Conservation (phyloP, 106 monocot genomes). For the Platanthera guangdongensis region DNA sequence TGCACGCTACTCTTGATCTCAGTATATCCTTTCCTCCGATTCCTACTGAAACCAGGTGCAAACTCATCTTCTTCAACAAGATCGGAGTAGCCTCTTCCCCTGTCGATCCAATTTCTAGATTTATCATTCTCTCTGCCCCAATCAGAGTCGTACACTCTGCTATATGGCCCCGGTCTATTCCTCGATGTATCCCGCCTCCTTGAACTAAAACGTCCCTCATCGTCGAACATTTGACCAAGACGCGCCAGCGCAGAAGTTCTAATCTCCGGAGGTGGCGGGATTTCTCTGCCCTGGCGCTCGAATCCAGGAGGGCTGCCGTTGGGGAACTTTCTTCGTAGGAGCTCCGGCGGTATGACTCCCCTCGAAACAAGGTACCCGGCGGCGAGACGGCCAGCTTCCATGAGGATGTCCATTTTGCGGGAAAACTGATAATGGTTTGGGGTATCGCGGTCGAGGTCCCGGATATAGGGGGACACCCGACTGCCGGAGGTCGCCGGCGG, state of each 20-base stretch:
- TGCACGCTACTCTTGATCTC: constrained; percentile 23
- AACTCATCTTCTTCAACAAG: constrained; percentile 29
- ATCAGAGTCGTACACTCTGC: constrained; percentile 29
- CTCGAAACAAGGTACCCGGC: constrained; percentile 76
- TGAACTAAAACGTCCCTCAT: constrained; percentile 9
- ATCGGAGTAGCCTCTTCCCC: constrained; percentile 28
- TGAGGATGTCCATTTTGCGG: constrained; percentile 53
- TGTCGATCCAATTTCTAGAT: constrained; percentile 25
- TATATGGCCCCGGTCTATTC: constrained; percentile 28
- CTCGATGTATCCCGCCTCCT: constrained; percentile 30
- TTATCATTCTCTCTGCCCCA: constrained; percentile 53
- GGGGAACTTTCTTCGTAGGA: background rate
- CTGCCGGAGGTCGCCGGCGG: background rate
- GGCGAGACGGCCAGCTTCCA: constrained; percentile 75
- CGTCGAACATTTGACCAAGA: constrained; percentile 20
- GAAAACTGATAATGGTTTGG: constrained; percentile 16
- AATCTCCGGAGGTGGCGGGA: constrained; percentile 8
- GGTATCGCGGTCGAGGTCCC: background rate
- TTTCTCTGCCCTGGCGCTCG: constrained; percentile 22
- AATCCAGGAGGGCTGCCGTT: constrained; percentile 24
- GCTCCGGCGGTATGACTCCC: constrained; percentile 46
- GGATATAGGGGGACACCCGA: background rate
- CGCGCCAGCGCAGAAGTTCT: constrained; percentile 37
- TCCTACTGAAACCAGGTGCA: constrained; percentile 28
- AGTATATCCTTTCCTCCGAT: constrained; percentile 21